phyloP scores from a whole-genome alignment of 2,329 filamentous ascomycete species.

The Claviceps africana region DNA sequence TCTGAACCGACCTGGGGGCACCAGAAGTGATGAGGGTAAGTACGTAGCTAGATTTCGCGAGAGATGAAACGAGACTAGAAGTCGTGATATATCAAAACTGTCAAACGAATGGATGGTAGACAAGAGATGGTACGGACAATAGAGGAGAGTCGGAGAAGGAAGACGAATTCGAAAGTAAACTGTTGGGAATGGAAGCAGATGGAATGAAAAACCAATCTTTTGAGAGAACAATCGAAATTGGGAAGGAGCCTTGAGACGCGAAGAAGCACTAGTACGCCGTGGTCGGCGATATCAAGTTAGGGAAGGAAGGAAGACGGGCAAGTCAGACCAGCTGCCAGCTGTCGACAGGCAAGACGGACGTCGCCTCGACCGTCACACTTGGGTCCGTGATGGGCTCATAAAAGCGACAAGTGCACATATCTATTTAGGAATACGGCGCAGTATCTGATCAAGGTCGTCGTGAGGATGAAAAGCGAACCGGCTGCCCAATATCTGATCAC shows the following conservation, averaged over 20 bases:
- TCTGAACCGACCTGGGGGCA: neutral
- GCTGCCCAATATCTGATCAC: neutral
- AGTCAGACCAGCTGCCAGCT: neutral
- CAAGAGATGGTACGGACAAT: neutral
- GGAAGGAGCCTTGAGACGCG: neutral
- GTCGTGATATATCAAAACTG: constrained; percentile 2
- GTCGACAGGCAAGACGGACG: neutral
- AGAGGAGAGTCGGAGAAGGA: neutral
- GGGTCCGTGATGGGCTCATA: neutral
- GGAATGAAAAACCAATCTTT: neutral
- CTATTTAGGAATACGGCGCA: neutral
- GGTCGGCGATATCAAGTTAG: neutral
- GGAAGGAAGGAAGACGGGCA: neutral
- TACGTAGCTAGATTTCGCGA: constrained; percentile 2
- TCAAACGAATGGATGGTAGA: constrained; percentile 4
- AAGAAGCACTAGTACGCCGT: neutral
- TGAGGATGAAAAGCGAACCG: neutral
- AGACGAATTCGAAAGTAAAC: neutral
- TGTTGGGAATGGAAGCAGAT: neutral
- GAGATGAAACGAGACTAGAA: constrained; percentile 1
- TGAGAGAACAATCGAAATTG: neutral
- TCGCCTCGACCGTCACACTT: neutral
- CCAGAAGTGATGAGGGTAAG: constrained; percentile 2
- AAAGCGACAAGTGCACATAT: neutral
- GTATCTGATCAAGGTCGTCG: neutral